These are phyloP conservation scores for Pilaira anomala DNA, from an alignment of 192 early-diverging fungal genomes.

Conservation along the genomic window DNA sequence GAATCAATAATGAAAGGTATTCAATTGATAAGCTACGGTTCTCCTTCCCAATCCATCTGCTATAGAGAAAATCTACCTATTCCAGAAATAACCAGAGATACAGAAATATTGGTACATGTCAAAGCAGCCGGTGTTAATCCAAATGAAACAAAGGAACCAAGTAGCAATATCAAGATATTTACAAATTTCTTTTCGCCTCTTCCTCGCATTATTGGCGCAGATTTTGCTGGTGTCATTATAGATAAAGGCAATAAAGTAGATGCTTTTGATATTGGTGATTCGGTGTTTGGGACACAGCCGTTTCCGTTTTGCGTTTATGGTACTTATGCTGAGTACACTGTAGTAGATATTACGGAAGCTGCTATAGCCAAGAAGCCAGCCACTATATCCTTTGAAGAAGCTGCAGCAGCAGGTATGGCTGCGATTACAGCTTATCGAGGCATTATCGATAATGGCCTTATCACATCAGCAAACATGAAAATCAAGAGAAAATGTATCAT, in stretches of 20 bases:
- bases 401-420: conserved; percentile 13
- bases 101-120: conserved; percentile 12
- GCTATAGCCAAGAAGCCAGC: conserved; percentile 24
- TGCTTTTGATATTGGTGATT: conserved; percentile 21
- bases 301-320: conserved; percentile 1
- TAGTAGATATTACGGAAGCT: not conserved
- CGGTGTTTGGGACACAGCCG: conserved; percentile 18
- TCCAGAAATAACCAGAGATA: too few species aligned
- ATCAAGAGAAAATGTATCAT: conserved; percentile 36
- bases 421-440: conserved; percentile 21
- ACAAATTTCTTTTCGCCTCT: not conserved
- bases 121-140: conserved; percentile 29
- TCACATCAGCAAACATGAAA: not conserved
- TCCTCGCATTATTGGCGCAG: conserved; percentile 20
- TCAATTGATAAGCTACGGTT: too few species aligned
- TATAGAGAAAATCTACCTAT: too few species aligned
- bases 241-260: conserved; percentile 17
- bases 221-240: conserved; percentile 23
- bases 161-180: conserved; percentile 10
- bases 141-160: conserved; percentile 11
- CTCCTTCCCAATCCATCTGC: too few species aligned
- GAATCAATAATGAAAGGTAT: too few species aligned
- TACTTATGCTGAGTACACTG: conserved; percentile 24
- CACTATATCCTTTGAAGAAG: conserved; percentile 16
- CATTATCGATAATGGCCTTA: not conserved